A percentile compares a stretch with the other conserved stretches of the same genome.
phyloP scores from a whole-genome alignment of 2,329 filamentous ascomycete genomes.

The Leptosphaerulina australis region DNA sequence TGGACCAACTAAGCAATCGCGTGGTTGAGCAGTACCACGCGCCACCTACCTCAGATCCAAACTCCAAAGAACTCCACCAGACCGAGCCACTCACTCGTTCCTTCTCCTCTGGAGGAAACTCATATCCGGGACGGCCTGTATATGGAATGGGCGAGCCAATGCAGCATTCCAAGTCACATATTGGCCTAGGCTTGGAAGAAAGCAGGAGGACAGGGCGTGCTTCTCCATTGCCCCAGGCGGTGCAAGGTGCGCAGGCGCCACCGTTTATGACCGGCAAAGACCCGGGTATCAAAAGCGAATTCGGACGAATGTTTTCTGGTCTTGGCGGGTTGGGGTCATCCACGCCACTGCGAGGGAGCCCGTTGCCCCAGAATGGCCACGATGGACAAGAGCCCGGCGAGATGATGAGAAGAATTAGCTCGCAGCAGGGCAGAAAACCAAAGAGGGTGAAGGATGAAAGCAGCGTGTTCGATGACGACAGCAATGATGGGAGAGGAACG shows the following conservation, averaged over 20 bases:
- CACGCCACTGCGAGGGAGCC: constrained; percentile 61
- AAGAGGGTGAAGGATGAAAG: constrained; percentile 81
- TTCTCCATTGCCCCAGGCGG: constrained; percentile 89
- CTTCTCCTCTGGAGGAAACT: constrained; percentile 39
- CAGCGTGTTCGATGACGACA: constrained; percentile 67
- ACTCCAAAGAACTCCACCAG: constrained; percentile 41
- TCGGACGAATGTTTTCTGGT: constrained; percentile 94
- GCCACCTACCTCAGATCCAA: constrained; percentile 48
- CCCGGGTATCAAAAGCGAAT: constrained; percentile 90
- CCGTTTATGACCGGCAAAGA: constrained; percentile 79
- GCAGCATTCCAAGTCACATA: constrained; percentile 67
- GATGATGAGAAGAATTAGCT: constrained; percentile 45
- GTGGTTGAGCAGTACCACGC: constrained; percentile 49
- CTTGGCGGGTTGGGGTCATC: constrained; percentile 71
- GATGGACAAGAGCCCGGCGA: constrained; percentile 42
- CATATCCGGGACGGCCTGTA: constrained; percentile 33
- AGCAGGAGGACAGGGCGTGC: constrained; percentile 81
- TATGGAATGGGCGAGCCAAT: constrained; percentile 60
- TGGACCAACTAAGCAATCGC: constrained; percentile 42
- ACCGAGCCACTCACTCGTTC: constrained; percentile 45
- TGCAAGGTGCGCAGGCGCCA: constrained; percentile 87
- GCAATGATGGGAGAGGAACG: constrained; percentile 66
- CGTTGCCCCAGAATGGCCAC: constrained; percentile 48
- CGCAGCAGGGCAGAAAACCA: constrained; percentile 45
- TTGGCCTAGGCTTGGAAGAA: constrained; percentile 75